These are phyloP conservation scores for Hymenochaete sp. DNA, from an alignment of 1,284 basidiomycete genomes.

Conservation along the genomic window DNA sequence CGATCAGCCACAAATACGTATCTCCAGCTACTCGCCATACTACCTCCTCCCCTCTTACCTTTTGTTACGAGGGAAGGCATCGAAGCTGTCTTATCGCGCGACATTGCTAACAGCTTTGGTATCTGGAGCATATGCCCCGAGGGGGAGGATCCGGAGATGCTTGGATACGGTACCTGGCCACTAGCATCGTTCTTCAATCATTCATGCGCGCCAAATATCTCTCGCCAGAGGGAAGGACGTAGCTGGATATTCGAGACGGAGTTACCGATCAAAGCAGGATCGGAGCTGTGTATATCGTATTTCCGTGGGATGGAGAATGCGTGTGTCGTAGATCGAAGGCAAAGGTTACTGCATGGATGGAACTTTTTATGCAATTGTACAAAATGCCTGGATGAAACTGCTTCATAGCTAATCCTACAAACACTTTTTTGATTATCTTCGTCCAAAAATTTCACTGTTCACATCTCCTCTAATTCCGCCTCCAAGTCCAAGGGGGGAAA, in stretches of 20 bases:
- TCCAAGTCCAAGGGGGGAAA: constrained; percentile 76
- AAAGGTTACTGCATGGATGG: constrained; percentile 18
- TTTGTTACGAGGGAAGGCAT: constrained; percentile 8
- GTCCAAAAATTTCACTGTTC: constrained; percentile 18
- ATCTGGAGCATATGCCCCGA: constrained; percentile 17
- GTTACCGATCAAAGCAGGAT: constrained; percentile 11
- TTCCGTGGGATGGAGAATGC: constrained; percentile 18
- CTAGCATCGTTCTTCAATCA: constrained; percentile 23
- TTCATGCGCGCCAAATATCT: constrained; percentile 19
- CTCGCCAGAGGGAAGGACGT: constrained; percentile 15
- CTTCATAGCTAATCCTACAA: too few relatives aligned
- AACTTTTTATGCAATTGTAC: constrained; percentile 20
- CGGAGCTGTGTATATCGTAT: constrained; percentile 22
- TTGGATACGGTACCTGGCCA: constrained; percentile 22
- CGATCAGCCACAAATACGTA: constrained; percentile 14
- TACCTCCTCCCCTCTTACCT: constrained; percentile 15
- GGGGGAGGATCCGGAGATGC: constrained; percentile 20
- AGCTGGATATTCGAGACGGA: constrained; percentile 18
- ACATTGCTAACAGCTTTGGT: constrained; percentile 22
- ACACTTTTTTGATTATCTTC: background rate
- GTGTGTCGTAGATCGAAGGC: constrained; percentile 15
- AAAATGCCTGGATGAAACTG: constrained; percentile 11
- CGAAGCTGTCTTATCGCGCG: constrained; percentile 17
- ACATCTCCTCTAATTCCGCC: constrained; percentile 74
- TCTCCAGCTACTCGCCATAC: constrained; percentile 16